Evolutionary conservation across 768 basidiomycete genomes (phyloP).

Genomic region (Mycena latifolia): DNA sequence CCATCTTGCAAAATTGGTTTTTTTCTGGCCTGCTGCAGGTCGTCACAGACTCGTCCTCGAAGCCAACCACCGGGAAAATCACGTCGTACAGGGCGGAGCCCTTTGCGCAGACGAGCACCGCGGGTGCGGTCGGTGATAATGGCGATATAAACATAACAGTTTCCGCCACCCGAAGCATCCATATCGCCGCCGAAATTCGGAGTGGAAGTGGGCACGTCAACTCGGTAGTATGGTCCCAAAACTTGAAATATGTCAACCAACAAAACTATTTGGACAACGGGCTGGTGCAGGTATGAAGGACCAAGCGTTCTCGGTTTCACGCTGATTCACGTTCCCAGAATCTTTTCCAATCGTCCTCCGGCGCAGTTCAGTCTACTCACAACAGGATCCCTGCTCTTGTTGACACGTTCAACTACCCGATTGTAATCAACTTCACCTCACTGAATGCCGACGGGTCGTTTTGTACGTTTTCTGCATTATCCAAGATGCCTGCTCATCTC

Average conservation of each 20-base stretch:
- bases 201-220: slow-evolving; percentile 77
- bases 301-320: background rate
- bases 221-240: slow-evolving; percentile 76
- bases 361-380: slow-evolving; percentile 53
- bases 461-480: slow-evolving; percentile 46
- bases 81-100: slow-evolving; percentile 67
- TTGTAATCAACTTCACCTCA: slow-evolving; percentile 58
- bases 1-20: slow-evolving; percentile 83
- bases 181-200: slow-evolving; percentile 71
- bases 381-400: slow-evolving; percentile 53
- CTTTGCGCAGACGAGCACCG: slow-evolving; percentile 65
- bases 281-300: slow-evolving; percentile 48
- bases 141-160: slow-evolving; percentile 75
- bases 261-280: slow-evolving; percentile 71
- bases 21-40: slow-evolving; percentile 81
- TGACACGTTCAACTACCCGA: slow-evolving; percentile 60
- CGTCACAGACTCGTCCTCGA: slow-evolving; percentile 69
- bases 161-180: slow-evolving; percentile 65
- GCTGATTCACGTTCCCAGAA: slow-evolving; percentile 43
- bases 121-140: slow-evolving; percentile 54
- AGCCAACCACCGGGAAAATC: slow-evolving; percentile 77
- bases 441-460: slow-evolving; percentile 48
- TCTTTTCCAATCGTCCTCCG: slow-evolving; percentile 55
- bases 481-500: background rate
- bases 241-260: slow-evolving; percentile 68